Evolutionary conservation across 768 basidiomycete genomes (phyloP), one percentile per base, ranked within the genome.

Genomic region (Mycena maculata): DNA sequence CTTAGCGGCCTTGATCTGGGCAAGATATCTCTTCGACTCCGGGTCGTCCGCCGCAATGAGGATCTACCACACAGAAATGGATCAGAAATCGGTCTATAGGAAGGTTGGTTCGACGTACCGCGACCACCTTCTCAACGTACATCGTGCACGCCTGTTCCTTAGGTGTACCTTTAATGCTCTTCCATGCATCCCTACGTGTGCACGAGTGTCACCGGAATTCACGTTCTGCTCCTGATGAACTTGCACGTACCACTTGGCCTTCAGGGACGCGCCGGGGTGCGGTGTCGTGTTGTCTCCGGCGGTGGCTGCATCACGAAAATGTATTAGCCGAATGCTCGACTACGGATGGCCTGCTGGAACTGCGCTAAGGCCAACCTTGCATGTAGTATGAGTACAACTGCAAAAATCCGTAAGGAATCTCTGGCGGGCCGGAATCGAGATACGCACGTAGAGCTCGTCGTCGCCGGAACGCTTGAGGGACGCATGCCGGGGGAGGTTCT

Each of bases 381-480:
- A 47, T 60, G 58, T 60, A 60, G 27, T 60, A 60, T 33, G 31
- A 15, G 58, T 60, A 60, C 58, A 60, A 38, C 58, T 48, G 56
- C 56, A 47, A 49, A 25, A 41, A 13, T 38, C 15, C 23, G 39
- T 41, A 15, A 56, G 38, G 22, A 47, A 45, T 10, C 10, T 31
- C 10, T 22, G 42, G 22, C 30, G 25, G 47, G 9, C 45, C 4
- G 22, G 55, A 56, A 33, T 23, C 39, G 39, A 20, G 23, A 58
- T 47, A 60, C 45, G 20, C 44, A 60, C 58, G 36, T 60, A 60
- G 25, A 49, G 44, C 58, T 48, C 58, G 47, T 60, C 58, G 15
- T 49, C 47, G 31, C 58, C 58, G 12, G 58, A 60, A 23, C 58
- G 58, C 45, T 39, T 60, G 31, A 60, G 47, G 16, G 58, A 60